These are phyloP conservation scores for Fusarium sp. DNA, from an alignment of 2,329 filamentous ascomycete genomes.

Conservation along the genomic window DNA sequence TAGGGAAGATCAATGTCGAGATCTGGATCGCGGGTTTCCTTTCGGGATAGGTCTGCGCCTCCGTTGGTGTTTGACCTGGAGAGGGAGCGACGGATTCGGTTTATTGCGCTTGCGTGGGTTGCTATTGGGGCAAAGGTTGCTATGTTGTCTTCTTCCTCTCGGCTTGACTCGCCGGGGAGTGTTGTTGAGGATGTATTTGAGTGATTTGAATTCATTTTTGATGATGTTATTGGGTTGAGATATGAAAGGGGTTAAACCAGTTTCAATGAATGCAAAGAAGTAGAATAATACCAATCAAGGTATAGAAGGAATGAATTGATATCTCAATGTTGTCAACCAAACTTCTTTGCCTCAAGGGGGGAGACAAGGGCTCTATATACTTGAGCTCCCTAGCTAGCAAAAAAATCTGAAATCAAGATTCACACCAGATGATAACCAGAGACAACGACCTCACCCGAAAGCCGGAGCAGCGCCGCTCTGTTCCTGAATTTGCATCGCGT, in stretches of 20 bases:
- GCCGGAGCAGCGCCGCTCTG: constrained; percentile 30
- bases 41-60: constrained; percentile 34
- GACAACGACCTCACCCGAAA: constrained; percentile 22
- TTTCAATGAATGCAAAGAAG: neutral
- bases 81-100: constrained; percentile 37
- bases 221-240: neutral
- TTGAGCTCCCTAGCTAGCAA: neutral
- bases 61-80: constrained; percentile 22
- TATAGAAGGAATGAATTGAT: constrained; percentile 7
- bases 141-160: constrained; percentile 10
- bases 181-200: constrained; percentile 34
- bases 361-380: constrained; percentile 35
- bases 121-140: constrained; percentile 39
- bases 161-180: constrained; percentile 18
- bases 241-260: neutral
- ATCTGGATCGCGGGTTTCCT: constrained; percentile 51
- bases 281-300: neutral
- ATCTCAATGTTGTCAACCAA: constrained; percentile 25
- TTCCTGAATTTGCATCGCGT: neutral
- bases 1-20: constrained; percentile 68
- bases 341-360: neutral
- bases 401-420: neutral
- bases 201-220: constrained; percentile 24
- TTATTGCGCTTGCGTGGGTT: constrained; percentile 29
- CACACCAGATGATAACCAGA: neutral